Conservation (phyloP, 2,329 filamentous ascomycete species). For the Botryosphaeria agaves region DNA sequence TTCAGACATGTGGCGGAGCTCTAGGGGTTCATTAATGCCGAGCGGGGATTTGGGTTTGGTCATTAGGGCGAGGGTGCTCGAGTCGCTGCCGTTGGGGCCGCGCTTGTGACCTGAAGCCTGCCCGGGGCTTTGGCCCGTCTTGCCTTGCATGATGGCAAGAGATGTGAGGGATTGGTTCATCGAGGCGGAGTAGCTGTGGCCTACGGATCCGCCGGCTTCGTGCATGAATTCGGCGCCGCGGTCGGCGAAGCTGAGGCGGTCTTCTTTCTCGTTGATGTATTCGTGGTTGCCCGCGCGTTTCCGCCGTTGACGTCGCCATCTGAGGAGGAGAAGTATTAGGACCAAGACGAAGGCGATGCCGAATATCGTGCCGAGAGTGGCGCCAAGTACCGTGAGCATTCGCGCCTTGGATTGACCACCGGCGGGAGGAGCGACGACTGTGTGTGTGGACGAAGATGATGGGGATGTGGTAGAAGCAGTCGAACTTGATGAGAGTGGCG, state of each 20-base stretch:
- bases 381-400: constrained; percentile 52
- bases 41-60: constrained; percentile 32
- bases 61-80: constrained; percentile 41
- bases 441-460: constrained; percentile 15
- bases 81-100: constrained; percentile 35
- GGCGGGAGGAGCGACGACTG: constrained; percentile 12
- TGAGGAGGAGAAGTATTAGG: constrained; percentile 50
- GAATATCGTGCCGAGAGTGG: constrained; percentile 65
- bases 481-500: constrained; percentile 16
- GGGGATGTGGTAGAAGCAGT: constrained; percentile 12
- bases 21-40: constrained; percentile 22
- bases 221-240: constrained; percentile 34
- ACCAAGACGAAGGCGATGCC: constrained; percentile 56
- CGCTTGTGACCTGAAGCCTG: constrained; percentile 30
- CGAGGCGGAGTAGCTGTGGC: constrained; percentile 12
- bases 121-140: constrained; percentile 32
- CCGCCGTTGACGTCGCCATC: constrained; percentile 43
- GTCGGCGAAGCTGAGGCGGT: constrained; percentile 31
- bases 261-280: constrained; percentile 22
- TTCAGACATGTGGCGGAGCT: constrained; percentile 25
- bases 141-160: constrained; percentile 35
- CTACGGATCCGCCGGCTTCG: constrained; percentile 26
- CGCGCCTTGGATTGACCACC: constrained; percentile 23
- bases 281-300: constrained; percentile 30
- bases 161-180: constrained; percentile 22